These are phyloP conservation scores for Aspergillus nanangensis DNA, from an alignment of 495 filamentous ascomycete species.

Conservation along the genomic window DNA sequence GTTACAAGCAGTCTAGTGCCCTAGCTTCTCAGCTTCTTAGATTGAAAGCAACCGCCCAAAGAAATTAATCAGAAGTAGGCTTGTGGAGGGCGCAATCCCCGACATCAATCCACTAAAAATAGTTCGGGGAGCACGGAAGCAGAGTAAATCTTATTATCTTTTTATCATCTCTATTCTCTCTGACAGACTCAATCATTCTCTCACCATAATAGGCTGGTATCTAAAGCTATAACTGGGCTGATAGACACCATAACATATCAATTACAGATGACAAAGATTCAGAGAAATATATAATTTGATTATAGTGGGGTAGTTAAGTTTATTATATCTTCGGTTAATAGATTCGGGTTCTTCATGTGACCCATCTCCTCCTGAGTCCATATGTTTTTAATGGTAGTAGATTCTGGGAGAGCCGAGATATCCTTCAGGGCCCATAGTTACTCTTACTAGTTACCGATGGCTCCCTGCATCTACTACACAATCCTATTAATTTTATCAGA, in stretches of 20 bases:
- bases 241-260: not conserved
- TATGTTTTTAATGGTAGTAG: too few relatives aligned
- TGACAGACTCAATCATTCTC: not conserved
- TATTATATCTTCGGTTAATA: not conserved
- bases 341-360: too few relatives aligned
- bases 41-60: not conserved
- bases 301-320: not conserved
- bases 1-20: not conserved
- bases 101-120: not conserved
- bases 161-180: not conserved
- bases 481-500: too few relatives aligned
- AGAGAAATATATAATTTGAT: not conserved
- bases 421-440: too few relatives aligned
- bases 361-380: too few relatives aligned
- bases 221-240: not conserved
- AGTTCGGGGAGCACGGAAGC: not conserved
- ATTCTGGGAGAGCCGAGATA: too few relatives aligned
- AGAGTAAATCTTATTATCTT: not conserved
- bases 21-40: not conserved
- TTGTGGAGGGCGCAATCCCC: not conserved
- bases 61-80: not conserved
- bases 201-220: not conserved
- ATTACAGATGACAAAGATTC: not conserved
- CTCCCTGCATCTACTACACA: too few relatives aligned
- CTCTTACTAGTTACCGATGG: too few relatives aligned